These are phyloP conservation scores for Penicillium sclerotiorum DNA, from an alignment of 2,329 filamentous ascomycete species.

Conservation along the genomic window DNA sequence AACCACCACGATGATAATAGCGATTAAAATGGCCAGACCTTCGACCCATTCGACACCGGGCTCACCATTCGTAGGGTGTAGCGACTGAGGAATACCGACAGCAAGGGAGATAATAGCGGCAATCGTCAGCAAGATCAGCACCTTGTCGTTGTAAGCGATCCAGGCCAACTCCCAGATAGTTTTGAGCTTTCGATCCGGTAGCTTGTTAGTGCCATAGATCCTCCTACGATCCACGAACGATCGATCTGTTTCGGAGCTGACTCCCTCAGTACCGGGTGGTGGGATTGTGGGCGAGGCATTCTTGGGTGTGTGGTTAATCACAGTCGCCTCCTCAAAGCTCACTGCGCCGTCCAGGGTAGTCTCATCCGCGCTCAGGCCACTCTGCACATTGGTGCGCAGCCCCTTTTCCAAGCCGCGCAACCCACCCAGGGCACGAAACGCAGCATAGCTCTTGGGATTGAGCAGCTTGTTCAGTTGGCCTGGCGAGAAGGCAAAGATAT, in stretches of 20 bases:
- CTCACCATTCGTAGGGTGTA: conserved; percentile 54
- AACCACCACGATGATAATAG: conserved; percentile 73
- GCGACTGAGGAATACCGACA: conserved; percentile 73
- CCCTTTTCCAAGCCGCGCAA: conserved; percentile 73
- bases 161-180: conserved; percentile 70
- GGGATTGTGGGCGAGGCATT: conserved; percentile 23
- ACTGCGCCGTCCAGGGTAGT: conserved; percentile 63
- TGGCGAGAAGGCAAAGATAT: conserved; percentile 72
- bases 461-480: conserved; percentile 75
- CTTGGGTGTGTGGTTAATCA: conserved; percentile 30
- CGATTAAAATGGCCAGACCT: conserved; percentile 76
- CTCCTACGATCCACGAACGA: conserved; percentile 66
- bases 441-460: conserved; percentile 75
- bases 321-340: conserved; percentile 64
- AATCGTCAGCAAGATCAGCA: conserved; percentile 70
- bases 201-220: conserved; percentile 68
- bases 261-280: background rate
- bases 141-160: conserved; percentile 82
- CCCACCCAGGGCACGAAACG: conserved; percentile 75
- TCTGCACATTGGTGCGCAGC: conserved; percentile 64
- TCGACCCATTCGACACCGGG: conserved; percentile 77
- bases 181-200: conserved; percentile 71
- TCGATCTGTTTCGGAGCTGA: conserved; percentile 29
- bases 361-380: conserved; percentile 73
- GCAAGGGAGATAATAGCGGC: conserved; percentile 74